Evolutionary conservation across 2,329 filamentous ascomycete genomes (phyloP), one percentile per base, ranked within the genome.

Genomic region (Epichloe elymi): DNA sequence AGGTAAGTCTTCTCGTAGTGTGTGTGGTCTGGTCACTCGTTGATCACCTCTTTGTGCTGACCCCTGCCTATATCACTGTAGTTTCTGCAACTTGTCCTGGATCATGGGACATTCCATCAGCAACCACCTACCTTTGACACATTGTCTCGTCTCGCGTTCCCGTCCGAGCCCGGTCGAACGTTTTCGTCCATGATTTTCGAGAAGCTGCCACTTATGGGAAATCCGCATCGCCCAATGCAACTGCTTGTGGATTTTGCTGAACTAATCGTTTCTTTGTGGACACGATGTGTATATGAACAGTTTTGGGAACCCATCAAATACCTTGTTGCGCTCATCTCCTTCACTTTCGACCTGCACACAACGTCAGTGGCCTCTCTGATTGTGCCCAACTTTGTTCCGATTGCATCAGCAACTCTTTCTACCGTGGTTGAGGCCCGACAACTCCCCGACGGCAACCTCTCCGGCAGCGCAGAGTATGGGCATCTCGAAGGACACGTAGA

Each of bases 111-210:
- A 15, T 68, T 71, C 0, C 72, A 73, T 44, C 72, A 73, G 15
- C 74, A 78, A 41, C 74, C 80, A 3, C 74, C 83, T 15, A 82
- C 80, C 0, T 77, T 91, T 44, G 85, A 91, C 58, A 73, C 77
- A 2, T 70, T 91, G 15, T 75, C 82, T 7, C 78, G 77, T 45
- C 80, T 82, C 62, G 63, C 71, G 4, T 82, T 88, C 49, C 82
- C 84, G 2, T 85, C 85, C 0, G 70, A 79, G n/a, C 74, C 77
- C 15, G 46, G 49, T 1, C 63, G 67, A 1, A 74, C 74, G 44
- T 71, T 90, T 6, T 79, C 85, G 0, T 79, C 85, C 3, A 71
- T 82, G 20, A 76, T 90, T 33, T 76, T 87, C 49, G 80, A 86
- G 55, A 76, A 76, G 43, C 66, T 91, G n/a, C 78, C 83, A 0